Base-by-base conservation (phyloP, 2,329 filamentous ascomycete genomes). In the Trichoderma atroviride region DNA sequence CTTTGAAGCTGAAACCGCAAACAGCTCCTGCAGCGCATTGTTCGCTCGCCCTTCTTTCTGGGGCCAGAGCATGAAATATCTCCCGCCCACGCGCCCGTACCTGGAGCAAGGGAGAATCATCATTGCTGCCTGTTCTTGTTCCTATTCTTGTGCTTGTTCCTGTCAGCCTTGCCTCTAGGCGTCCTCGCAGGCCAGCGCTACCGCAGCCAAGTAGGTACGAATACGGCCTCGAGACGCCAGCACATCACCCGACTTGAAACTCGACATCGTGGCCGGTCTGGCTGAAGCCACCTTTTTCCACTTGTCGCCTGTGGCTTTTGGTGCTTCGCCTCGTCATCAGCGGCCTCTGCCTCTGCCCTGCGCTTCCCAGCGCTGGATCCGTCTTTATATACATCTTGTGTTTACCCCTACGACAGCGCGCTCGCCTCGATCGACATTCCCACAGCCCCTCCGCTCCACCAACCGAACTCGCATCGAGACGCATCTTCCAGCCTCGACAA, bases 211-310 rank as follows among this genome's bases (percentile, higher is more conserved):
- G 29, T 60, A 60, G 50, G 29, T 60, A 60, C 68, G 68, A 69
- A 69, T 69, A 69, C 68, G 68, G 40, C 40, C 29, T 37, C 59
- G 55, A 65, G 52, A 24, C 60, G 68, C 52, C 66, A 55, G 60
- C 68, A 47, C 35, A 69, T 69, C 68, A 69, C 68, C 58, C 68
- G 68, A 69, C 68, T 61, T 10, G 33, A 33, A 52, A 62, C 50
- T 27, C 50, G 19, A 13, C 37, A 57, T 69, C 57, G 13, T 52
- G 24, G 27, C 33, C 55, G 31, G n/a, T 19, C 43, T 60, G 22
- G 66, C 57, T 29, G 50, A 27, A 27, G 35, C 57, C 58, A 59
- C 52, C 60, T 64, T 55, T 55, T 29, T 11, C 22, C 31, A 22
- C 27, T 35, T 66, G 19, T 27, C 13, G 19, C 50, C 33, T 47